Conservation (phyloP, 2,329 filamentous ascomycete species). For the Aureobasidium mangrovei region DNA sequence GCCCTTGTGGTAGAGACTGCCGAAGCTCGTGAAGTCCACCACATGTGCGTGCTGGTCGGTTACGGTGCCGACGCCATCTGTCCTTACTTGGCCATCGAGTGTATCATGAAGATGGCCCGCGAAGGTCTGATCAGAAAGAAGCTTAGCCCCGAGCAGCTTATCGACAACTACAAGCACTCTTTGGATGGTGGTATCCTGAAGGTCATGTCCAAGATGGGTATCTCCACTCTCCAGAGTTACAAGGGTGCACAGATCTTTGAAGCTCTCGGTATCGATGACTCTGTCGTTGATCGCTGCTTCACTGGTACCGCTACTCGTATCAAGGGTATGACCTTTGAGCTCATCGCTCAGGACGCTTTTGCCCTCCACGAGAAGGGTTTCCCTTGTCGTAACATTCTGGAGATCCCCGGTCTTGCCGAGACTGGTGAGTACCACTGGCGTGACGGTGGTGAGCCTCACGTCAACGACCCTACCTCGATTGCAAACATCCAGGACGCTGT, state of each 20-base stretch:
- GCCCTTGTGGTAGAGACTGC: conserved; percentile 86
- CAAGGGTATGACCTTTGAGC: conserved; percentile 84
- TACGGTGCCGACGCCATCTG: conserved; percentile 93
- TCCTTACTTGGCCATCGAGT: conserved; percentile 92
- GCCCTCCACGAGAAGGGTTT: conserved; percentile 91
- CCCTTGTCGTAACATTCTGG: conserved; percentile 67
- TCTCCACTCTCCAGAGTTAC: conserved; percentile 90
- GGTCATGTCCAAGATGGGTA: conserved; percentile 99
- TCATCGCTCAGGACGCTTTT: conserved; percentile 89
- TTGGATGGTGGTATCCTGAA: conserved; percentile 94
- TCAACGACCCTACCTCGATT: conserved; percentile 91
- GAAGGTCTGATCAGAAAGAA: conserved; percentile 90
- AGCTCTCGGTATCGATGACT: conserved; percentile 84
- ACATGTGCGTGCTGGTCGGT: conserved; percentile 95
- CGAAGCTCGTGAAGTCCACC: conserved; percentile 93
- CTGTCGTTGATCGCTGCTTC: conserved; percentile 89
- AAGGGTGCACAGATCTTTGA: conserved; percentile 98
- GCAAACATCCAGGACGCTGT: conserved; percentile 97
- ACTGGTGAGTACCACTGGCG: conserved; percentile 98
- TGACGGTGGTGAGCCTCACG: conserved; percentile 87
- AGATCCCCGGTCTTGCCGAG: conserved; percentile 73
- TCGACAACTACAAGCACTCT: conserved; percentile 94
- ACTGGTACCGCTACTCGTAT: conserved; percentile 90
- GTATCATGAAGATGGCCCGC: conserved; percentile 91
- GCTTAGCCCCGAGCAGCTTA: conserved; percentile 68